These are phyloP conservation scores for Somion occarium DNA, from an alignment of 1,284 basidiomycete species.

Conservation along the genomic window DNA sequence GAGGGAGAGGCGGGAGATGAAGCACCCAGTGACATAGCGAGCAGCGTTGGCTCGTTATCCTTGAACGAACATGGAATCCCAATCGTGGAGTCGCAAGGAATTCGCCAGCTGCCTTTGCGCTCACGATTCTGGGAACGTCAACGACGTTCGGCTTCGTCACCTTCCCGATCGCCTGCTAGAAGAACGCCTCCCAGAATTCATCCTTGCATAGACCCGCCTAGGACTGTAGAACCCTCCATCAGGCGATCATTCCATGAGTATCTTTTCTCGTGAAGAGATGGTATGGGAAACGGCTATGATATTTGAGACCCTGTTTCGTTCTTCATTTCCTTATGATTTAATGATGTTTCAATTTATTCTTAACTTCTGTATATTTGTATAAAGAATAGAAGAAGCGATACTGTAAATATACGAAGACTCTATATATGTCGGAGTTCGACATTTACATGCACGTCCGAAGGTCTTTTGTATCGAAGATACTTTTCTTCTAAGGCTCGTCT, in stretches of 20 bases:
- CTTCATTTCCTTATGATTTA: too few species aligned
- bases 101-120: conserved; percentile 22
- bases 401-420: too few species aligned
- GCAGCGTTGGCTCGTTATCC: conserved; percentile 16
- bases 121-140: conserved; percentile 24
- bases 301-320: too few species aligned
- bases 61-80: conserved; percentile 13
- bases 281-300: too few species aligned
- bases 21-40: conserved; percentile 12
- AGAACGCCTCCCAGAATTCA: conserved; percentile 20
- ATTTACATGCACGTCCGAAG: too few species aligned
- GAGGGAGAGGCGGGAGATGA: conserved; percentile 27
- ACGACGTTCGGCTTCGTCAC: conserved; percentile 29
- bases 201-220: conserved; percentile 15
- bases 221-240: conserved; percentile 3
- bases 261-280: conserved; percentile 34
- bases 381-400: too few species aligned
- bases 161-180: conserved; percentile 38
- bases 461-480: too few species aligned
- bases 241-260: conserved; percentile 37
- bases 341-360: too few species aligned
- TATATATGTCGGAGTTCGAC: too few species aligned
- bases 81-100: conserved; percentile 20
- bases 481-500: too few species aligned
- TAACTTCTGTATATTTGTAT: too few species aligned